These are phyloP conservation scores for Aspergillus neotritici DNA, from an alignment of 2,329 filamentous ascomycete species.

Conservation along the genomic window DNA sequence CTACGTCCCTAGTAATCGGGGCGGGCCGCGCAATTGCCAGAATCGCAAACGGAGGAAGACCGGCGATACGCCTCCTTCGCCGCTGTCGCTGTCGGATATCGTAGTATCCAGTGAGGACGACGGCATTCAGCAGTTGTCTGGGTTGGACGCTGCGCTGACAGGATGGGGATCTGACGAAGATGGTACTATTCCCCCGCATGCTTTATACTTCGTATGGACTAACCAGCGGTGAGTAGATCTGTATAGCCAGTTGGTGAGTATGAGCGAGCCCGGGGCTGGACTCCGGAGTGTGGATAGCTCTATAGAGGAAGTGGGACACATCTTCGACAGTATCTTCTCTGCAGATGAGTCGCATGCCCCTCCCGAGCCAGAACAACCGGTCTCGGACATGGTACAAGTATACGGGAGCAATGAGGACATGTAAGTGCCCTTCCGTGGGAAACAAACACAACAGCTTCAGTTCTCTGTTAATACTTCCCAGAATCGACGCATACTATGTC, in stretches of 20 bases:
- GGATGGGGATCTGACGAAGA: not conserved
- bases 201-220: not conserved
- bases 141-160: no score
- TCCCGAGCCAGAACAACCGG: not conserved
- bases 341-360: not conserved
- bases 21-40: not conserved
- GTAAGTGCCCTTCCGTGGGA: not conserved
- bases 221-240: not conserved
- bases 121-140: no score
- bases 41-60: not conserved
- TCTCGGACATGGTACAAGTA: not conserved
- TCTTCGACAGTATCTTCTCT: not conserved
- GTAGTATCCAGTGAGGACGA: no score
- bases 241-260: not conserved
- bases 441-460: no score
- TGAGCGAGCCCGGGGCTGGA: not conserved
- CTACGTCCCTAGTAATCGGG: not conserved
- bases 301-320: not conserved
- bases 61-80: not conserved
- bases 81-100: not conserved
- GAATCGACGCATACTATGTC: conserved; percentile 28
- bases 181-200: not conserved
- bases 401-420: not conserved
- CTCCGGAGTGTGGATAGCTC: not conserved
- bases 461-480: conserved; percentile 2